Percentiles rank a stretch among this genome's conserved stretches.
phyloP scores from a whole-genome alignment of 2,329 filamentous ascomycete species.

The Alternaria conjuncta region DNA sequence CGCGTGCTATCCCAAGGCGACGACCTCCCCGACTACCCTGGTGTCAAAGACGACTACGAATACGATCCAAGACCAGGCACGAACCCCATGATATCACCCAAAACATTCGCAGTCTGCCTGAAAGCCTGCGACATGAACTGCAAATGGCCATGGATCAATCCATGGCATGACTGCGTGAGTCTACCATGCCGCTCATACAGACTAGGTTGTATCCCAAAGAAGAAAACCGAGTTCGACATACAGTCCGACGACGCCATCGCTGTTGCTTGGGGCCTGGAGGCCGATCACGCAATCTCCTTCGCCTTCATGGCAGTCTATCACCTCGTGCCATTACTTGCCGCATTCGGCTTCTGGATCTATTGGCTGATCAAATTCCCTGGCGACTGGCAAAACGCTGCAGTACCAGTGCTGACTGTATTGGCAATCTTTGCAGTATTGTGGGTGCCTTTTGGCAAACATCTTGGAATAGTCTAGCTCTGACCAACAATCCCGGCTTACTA shows the following conservation, averaged over 20 bases:
- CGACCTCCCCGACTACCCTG: background rate
- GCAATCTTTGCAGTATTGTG: conserved; percentile 1
- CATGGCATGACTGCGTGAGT: background rate
- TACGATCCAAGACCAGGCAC: background rate
- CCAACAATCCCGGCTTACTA: background rate
- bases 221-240: background rate
- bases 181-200: background rate
- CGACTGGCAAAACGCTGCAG: conserved; percentile 1
- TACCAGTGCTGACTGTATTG: conserved; percentile 1
- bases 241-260: background rate
- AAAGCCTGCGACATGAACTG: background rate
- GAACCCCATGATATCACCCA: background rate
- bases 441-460: background rate
- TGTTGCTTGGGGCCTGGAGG: background rate
- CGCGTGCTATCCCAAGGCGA: background rate
- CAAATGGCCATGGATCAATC: background rate
- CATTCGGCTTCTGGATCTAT: conserved; percentile 5
- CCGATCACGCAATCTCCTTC: background rate
- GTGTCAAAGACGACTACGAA: background rate
- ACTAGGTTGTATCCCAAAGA: background rate
- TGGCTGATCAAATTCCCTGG: background rate
- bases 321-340: background rate
- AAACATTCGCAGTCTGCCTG: background rate
- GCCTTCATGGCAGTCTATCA: conserved; percentile 1
- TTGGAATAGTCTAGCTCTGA: background rate